phyloP scores from a whole-genome alignment of 306 rosid species.

The Cucurbita moschata region DNA sequence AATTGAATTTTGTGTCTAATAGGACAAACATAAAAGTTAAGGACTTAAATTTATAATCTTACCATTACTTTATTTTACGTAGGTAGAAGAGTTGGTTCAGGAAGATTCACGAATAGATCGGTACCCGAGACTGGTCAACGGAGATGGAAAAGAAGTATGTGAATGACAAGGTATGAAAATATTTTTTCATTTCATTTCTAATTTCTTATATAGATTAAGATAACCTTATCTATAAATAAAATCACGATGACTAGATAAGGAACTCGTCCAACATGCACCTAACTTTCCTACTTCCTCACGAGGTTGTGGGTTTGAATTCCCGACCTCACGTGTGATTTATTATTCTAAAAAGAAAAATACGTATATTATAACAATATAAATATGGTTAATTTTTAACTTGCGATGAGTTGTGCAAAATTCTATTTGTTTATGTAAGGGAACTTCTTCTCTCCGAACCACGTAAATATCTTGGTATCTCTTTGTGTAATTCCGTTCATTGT shows the following conservation, averaged over 20 bases:
- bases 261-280: neutral
- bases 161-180: constrained; percentile 56
- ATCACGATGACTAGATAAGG: neutral
- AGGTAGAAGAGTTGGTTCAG: constrained; percentile 87
- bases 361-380: neutral
- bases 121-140: constrained; percentile 77
- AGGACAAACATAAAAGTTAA: no score
- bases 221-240: neutral
- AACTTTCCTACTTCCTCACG: neutral
- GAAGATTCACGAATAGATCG: constrained; percentile 83
- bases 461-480: no score
- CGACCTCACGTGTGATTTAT: neutral
- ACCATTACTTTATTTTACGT: neutral
- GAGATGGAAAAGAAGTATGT: constrained; percentile 86
- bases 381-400: neutral
- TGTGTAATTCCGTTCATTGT: no score
- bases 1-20: no score
- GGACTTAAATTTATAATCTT: no score
- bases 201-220: neutral
- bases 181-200: neutral
- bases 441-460: no score
- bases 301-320: neutral
- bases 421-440: neutral
- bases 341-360: neutral
- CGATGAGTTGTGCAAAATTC: neutral